Evolutionary conservation across 2,329 filamentous ascomycete species (phyloP).

Genomic region (Cryphonectria carpinicola): DNA sequence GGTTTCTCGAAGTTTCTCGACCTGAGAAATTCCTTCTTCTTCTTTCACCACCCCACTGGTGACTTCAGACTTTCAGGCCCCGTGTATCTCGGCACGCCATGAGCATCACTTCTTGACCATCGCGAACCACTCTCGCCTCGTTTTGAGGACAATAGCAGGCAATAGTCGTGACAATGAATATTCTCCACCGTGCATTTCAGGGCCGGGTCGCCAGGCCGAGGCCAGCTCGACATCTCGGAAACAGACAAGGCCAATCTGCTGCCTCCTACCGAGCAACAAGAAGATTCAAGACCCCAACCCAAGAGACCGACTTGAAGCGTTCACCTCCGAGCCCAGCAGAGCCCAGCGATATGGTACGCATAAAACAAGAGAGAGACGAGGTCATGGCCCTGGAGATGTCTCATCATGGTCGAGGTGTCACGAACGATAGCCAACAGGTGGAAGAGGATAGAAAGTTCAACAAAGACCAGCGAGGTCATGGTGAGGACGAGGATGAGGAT

Average conservation of each 20-base stretch:
- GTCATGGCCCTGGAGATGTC: neutral
- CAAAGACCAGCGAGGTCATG: neutral
- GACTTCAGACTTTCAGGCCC: neutral
- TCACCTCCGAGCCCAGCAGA: neutral
- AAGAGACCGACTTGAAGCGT: neutral
- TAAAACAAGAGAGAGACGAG: conserved; percentile 23
- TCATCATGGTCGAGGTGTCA: neutral
- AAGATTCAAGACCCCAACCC: neutral
- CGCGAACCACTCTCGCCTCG: neutral
- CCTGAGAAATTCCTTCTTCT: neutral
- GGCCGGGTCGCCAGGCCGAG: conserved; percentile 19
- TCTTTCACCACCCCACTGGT: neutral
- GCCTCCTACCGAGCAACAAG: neutral
- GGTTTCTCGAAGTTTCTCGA: neutral
- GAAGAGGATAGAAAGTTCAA: neutral
- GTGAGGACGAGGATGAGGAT: conserved; percentile 6
- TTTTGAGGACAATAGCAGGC: neutral
- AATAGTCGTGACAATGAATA: conserved; percentile 4
- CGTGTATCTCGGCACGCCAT: neutral
- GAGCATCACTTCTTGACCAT: neutral
- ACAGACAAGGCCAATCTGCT: neutral
- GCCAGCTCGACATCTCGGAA: neutral
- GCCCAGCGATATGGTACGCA: neutral
- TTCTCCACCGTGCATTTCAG: conserved; percentile 6
- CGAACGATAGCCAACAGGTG: neutral